Percentiles rank a stretch among this genome's conserved stretches.
Conservation (phyloP, 2,329 filamentous ascomycete genomes). For the Plectosphaerella cucumerina region DNA sequence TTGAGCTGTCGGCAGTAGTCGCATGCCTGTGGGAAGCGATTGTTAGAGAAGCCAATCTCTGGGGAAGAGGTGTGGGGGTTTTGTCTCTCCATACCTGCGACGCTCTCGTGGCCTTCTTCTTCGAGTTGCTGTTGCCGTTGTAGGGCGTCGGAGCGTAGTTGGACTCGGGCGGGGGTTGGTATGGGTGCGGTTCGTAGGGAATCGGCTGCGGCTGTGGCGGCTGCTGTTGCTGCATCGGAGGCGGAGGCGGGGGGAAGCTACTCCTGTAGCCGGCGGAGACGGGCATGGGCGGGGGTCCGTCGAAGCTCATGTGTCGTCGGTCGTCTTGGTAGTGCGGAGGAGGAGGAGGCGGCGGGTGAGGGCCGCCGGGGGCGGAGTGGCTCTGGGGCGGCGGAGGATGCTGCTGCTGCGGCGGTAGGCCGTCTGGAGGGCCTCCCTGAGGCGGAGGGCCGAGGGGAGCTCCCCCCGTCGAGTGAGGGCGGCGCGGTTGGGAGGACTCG, state of each 20-base stretch:
- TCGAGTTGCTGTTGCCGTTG: slow-evolving; percentile 15
- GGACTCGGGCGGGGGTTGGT: slow-evolving; percentile 25
- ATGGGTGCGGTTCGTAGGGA: slow-evolving; percentile 31
- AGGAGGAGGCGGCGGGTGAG: slow-evolving; percentile 13
- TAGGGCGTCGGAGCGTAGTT: too few species aligned
- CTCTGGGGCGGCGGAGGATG: slow-evolving; percentile 24
- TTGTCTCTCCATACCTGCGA: slow-evolving; percentile 46
- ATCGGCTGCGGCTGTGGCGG: slow-evolving; percentile 17
- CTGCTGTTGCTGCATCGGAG: slow-evolving; percentile 32
- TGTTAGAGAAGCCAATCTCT: slow-evolving; percentile 9
- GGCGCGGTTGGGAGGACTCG: slow-evolving; percentile 41
- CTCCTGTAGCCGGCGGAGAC: slow-evolving; percentile 39
- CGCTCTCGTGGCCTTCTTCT: slow-evolving; percentile 61
- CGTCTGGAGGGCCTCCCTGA: slow-evolving; percentile 29
- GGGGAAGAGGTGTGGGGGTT: background rate
- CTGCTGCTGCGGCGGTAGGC: slow-evolving; percentile 24
- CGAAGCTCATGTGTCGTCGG: slow-evolving; percentile 50
- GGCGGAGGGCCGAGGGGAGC: slow-evolving; percentile 29
- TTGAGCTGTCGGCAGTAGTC: slow-evolving; percentile 84
- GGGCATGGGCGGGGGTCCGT: slow-evolving; percentile 40
- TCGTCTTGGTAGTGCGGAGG: slow-evolving; percentile 37
- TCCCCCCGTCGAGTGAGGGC: slow-evolving; percentile 47
- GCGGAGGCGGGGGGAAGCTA: slow-evolving; percentile 34
- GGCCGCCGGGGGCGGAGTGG: slow-evolving; percentile 1
- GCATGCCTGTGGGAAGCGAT: slow-evolving; percentile 62